These are phyloP conservation scores for Cytidiella melzeri DNA, from an alignment of 768 basidiomycete genomes.

Conservation along the genomic window DNA sequence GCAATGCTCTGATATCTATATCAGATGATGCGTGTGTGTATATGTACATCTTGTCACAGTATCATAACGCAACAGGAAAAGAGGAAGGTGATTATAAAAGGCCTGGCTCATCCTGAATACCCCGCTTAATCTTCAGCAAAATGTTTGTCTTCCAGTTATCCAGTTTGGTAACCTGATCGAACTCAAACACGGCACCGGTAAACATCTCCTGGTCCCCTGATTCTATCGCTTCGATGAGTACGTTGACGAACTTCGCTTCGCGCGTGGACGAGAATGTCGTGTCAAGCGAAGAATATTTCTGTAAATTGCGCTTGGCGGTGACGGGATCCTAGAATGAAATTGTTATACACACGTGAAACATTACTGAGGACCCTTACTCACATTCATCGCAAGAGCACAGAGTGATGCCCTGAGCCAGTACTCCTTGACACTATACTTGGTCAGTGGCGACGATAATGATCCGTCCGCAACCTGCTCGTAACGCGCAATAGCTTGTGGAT, in stretches of 20 bases:
- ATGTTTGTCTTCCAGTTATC: conserved; percentile 96
- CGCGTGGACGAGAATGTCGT: conserved; percentile 81
- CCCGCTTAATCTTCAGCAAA: conserved; percentile 84
- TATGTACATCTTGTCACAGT: not conserved
- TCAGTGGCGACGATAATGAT: conserved; percentile 73
- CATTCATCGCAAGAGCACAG: conserved; percentile 84
- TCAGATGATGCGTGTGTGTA: too few species aligned
- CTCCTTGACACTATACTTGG: conserved; percentile 98
- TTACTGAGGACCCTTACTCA: conserved; percentile 34
- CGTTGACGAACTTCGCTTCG: conserved; percentile 83
- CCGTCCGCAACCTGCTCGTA: conserved; percentile 90
- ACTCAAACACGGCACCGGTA: conserved; percentile 84
- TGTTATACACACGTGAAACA: not conserved
- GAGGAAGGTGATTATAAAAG: conserved; percentile 15
- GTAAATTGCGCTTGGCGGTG: conserved; percentile 72
- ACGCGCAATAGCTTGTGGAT: conserved; percentile 73
- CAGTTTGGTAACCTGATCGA: conserved; percentile 85
- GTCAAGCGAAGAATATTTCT: conserved; percentile 77
- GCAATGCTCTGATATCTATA: too few species aligned
- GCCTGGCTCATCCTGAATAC: conserved; percentile 53
- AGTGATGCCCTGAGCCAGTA: conserved; percentile 88
- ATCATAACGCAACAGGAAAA: too few species aligned
- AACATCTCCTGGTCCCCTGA: conserved; percentile 66
- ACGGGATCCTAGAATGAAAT: conserved; percentile 65
- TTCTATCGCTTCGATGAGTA: conserved; percentile 73